Evolutionary conservation across 768 basidiomycete genomes (phyloP).

Genomic region (Cystobasidium tubakii): DNA sequence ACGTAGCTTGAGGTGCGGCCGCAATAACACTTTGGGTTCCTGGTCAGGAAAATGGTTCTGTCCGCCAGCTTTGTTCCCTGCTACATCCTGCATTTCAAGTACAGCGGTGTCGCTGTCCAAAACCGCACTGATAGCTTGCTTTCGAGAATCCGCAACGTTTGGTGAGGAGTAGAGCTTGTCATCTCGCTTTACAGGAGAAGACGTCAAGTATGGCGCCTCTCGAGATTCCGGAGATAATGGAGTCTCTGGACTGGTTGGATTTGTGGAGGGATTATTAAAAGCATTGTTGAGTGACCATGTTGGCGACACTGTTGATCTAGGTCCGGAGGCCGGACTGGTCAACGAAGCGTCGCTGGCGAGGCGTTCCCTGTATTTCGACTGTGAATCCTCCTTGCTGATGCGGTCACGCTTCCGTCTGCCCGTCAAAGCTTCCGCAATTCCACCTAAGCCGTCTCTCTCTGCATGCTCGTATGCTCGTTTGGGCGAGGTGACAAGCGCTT

Average conservation of each 20-base stretch:
- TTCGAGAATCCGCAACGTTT: neutral
- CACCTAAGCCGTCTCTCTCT: conserved; percentile 16
- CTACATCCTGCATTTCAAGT: neutral
- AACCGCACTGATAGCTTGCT: neutral
- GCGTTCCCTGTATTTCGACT: neutral
- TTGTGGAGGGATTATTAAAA: neutral
- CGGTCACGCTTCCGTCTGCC: conserved; percentile 1
- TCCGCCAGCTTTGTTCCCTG: neutral
- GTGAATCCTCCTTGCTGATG: neutral
- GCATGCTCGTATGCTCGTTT: conserved; percentile 26
- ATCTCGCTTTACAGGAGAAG: neutral
- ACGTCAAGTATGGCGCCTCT: neutral
- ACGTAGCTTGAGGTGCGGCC: conserved; percentile 31
- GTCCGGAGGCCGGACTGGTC: neutral
- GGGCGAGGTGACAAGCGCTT: conserved; percentile 31
- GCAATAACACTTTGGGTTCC: neutral
- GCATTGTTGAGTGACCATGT: neutral
- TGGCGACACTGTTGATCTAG: neutral
- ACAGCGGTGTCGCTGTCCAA: neutral
- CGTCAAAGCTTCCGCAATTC: neutral
- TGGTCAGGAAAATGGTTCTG: neutral
- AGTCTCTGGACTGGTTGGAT: neutral
- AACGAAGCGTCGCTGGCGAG: neutral
- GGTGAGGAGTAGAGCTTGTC: neutral
- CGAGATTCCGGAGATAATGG: neutral